Evolutionary conservation across 306 rosid species (phyloP), one percentile per base, ranked within the genome.

Genomic region (Abrus precatorius): DNA sequence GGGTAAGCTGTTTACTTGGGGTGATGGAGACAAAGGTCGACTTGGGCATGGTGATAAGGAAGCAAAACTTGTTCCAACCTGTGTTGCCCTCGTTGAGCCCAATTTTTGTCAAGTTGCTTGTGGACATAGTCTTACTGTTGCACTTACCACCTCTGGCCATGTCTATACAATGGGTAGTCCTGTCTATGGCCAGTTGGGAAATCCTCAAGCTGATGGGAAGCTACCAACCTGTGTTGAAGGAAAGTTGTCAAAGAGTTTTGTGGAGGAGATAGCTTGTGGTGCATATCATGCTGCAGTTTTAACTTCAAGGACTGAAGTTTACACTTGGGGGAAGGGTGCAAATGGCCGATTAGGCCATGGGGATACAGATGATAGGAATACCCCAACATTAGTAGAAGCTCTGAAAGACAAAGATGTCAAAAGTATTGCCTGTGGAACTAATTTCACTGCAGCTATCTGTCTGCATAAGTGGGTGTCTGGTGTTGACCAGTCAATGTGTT

Each of bases 381-480:
- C 80, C 84, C 99, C 99, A 38, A 85, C 94, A 49, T 82, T 91
- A 75, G 94, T 95, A 49, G 99, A 95, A 83, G 93, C 98, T 80
- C 89, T 95, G 73, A 95, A 89, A 85, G 99, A 95, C 83, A 95
- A 93, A 84, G 97, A 91, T 87, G 98, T 95, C 70, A 93, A 91
- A 88, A 91, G 98, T 82, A 88, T 95, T 87, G 94, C 96, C 71
- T 95, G 99, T 67, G 99, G 99, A 73, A 85, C 93, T 72, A 95
- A 93, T 89, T 90, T 95, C 82, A 95, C 98, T 45, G 96, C 97
- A 66, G 96, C 94, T 70, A 95, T 95, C 75, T 95, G 99, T 88
- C 96, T 95, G 85, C 99, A 95, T 84, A 93, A 91, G 89, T 95
- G 99, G 99, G 97, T 90, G 56, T 95, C 99, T 79, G 99, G 99